A percentile compares a stretch with the other conserved stretches of the same genome.
phyloP scores from a whole-genome alignment of 1,284 basidiomycete species.

The Moesziomyces parantarcticus region DNA sequence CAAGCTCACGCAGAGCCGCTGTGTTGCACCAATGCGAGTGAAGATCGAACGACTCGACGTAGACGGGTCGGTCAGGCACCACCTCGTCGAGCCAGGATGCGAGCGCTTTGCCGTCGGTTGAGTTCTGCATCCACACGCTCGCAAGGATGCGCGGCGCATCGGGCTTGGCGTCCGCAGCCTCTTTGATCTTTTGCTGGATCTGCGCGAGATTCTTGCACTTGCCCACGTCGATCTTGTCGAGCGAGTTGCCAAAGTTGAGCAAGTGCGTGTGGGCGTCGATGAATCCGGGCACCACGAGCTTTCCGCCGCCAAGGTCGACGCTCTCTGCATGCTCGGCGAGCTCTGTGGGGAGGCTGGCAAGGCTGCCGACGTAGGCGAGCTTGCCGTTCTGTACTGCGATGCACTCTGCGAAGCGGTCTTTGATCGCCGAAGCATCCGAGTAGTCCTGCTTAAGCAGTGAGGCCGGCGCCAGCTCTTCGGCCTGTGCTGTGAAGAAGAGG shows the following conservation, averaged over 20 bases:
- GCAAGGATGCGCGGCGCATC: constrained; percentile 38
- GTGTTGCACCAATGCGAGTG: constrained; percentile 49
- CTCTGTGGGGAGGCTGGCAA: constrained; percentile 7
- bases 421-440: constrained; percentile 12
- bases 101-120: constrained; percentile 31
- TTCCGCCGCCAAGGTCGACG: constrained; percentile 32
- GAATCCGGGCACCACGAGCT: constrained; percentile 47
- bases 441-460: constrained; percentile 34
- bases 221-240: constrained; percentile 45
- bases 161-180: constrained; percentile 33
- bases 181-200: constrained; percentile 34
- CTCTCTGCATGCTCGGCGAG: constrained; percentile 5
- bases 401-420: constrained; percentile 34
- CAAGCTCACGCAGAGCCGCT: constrained; percentile 39
- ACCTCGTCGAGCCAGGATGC: constrained; percentile 39
- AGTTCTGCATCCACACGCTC: constrained; percentile 44
- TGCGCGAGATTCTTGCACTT: constrained; percentile 42
- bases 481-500: constrained; percentile 42
- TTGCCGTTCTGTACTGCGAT: constrained; percentile 25
- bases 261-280: constrained; percentile 50
- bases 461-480: constrained; percentile 27
- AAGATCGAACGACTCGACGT: constrained; percentile 41
- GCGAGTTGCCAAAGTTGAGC: constrained; percentile 42
- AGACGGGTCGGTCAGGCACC: constrained; percentile 41
- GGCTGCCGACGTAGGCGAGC: constrained; percentile 34